Percentiles rank a stretch among this genome's conserved stretches.
phyloP scores from a whole-genome alignment of 2,329 filamentous ascomycete species.

The Penicillium sp. region DNA sequence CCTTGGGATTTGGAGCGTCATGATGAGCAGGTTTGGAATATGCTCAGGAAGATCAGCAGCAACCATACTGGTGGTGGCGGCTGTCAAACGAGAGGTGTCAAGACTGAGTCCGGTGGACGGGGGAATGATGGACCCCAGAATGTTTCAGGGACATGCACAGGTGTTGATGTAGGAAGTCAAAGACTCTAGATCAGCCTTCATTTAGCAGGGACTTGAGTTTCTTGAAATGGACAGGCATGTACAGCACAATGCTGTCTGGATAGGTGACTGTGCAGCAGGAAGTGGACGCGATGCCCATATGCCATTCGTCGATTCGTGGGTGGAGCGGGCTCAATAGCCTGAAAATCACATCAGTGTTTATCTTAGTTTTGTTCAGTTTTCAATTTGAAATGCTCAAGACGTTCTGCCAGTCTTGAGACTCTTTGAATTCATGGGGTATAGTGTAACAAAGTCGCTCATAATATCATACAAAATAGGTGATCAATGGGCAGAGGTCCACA shows the following conservation, averaged over 20 bases:
- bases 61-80: not conserved
- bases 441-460: conserved; percentile 6
- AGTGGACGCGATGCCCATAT: not conserved
- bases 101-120: not conserved
- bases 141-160: too few relatives aligned
- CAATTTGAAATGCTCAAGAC: not conserved
- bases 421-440: conserved; percentile 8
- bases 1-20: conserved; percentile 1
- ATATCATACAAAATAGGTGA: conserved; percentile 8
- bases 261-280: not conserved
- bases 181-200: not conserved
- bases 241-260: not conserved
- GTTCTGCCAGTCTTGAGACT: not conserved
- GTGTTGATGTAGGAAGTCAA: not conserved
- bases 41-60: not conserved
- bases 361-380: not conserved
- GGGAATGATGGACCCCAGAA: too few relatives aligned
- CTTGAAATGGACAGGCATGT: too few relatives aligned
- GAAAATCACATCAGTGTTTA: not conserved
- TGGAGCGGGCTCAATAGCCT: too few relatives aligned
- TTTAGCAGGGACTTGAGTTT: too few relatives aligned
- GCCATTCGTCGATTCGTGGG: not conserved
- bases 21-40: not conserved
- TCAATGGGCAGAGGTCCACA: not conserved
- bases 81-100: not conserved